phyloP scores from a whole-genome alignment of 805 yeast genomes.

The Candida fluviatilis region DNA sequence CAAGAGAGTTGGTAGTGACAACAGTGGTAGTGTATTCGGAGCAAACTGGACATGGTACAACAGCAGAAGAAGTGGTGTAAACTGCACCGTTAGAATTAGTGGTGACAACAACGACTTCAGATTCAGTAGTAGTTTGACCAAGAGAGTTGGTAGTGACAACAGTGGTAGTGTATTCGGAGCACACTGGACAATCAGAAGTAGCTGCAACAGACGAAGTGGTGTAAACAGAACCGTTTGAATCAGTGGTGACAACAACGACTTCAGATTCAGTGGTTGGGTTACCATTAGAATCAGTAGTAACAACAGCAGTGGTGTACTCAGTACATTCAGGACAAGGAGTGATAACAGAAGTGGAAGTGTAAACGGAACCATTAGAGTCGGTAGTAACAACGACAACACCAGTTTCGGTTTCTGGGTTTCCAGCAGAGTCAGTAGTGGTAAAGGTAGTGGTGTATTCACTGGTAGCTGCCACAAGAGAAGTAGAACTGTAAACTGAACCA shows the following conservation, averaged over 20 bases:
- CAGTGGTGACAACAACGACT: background rate
- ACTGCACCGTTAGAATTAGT: constrained; percentile 5
- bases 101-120: constrained; percentile 6
- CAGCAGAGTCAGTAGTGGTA: constrained; percentile 9
- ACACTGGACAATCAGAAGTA: background rate
- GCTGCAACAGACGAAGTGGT: background rate
- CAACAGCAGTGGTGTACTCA: background rate
- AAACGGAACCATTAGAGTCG: background rate
- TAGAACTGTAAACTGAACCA: constrained; percentile 8
- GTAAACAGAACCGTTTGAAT: background rate
- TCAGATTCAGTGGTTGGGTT: background rate
- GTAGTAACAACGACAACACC: constrained; percentile 3
- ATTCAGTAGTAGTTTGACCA: constrained; percentile 8
- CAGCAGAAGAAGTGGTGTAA: constrained; percentile 6
- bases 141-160: constrained; percentile 9
- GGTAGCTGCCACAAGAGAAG: constrained; percentile 5
- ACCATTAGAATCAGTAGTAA: background rate
- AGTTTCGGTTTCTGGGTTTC: constrained; percentile 8
- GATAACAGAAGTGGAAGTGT: background rate
- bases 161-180: constrained; percentile 8
- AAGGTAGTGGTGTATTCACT: constrained; percentile 11
- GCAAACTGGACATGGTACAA: too few species aligned
- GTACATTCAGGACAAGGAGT: too few species aligned
- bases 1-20: too few species aligned
- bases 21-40: too few species aligned